Evolutionary conservation across 495 filamentous ascomycete genomes (phyloP), one percentile per base, ranked within the genome.

Genomic region (Aspergillus baeticus): DNA sequence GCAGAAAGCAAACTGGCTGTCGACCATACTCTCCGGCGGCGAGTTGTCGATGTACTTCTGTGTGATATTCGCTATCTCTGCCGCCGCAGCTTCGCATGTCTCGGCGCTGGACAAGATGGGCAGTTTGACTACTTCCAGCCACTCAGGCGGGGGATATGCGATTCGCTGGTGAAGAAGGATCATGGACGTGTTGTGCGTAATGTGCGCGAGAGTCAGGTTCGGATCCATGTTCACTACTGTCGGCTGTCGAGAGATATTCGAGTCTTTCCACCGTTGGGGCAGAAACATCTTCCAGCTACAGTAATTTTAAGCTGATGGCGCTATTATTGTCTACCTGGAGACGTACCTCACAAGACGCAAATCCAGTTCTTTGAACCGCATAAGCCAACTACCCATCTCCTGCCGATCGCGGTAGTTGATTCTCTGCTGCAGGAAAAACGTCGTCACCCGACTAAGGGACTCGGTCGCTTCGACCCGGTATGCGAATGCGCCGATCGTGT

Each of bases 271-370:
- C n/a, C 35, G 44, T 18, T 54, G 51, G 1, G 51, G 51, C 18
- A 54, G 51, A n/a, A 54, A 44, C 51, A 54, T 45, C 39, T 54
- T 54, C 51, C 52, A 54, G 20, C 47, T 51, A 51, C 22, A 2
- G 14, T 0, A 3, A 18, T n/a, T 41, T 1, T 37, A 37, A 37
- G 3, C n/a, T n/a, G n/a, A n/a, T n/a, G n/a, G n/a, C n/a, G n/a
- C n/a, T n/a, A n/a, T n/a, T n/a, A n/a, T n/a, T n/a, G n/a, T n/a
- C n/a, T n/a, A n/a, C n/a, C n/a, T n/a, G 29, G 23, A 35, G 20
- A 26, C 6, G 10, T 51, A 51, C 47, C 47, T 51, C 0, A 47
- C 44, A 1, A 47, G 20, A 7, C 44, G 44, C 20, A 47, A 7
- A 47, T 47, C 44, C 2, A 47, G 26, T 22, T 47, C 44, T 6